Evolutionary conservation across 345 rosid genomes (phyloP), one percentile per base, ranked within the genome.

Genomic region (Bruguiera parviflora): DNA sequence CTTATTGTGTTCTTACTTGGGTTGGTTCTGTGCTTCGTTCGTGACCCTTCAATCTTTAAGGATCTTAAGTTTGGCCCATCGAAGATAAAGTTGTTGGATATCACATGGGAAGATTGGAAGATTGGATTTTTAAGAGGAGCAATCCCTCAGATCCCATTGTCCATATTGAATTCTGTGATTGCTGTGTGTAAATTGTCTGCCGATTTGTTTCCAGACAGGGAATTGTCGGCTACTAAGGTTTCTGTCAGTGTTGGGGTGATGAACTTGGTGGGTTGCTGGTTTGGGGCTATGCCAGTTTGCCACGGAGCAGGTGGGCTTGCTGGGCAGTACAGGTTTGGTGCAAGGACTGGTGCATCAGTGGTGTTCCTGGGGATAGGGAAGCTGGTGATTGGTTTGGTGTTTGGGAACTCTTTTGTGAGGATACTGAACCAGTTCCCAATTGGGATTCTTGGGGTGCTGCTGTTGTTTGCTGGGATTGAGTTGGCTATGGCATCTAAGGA

Each of bases 261-360:
- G 96, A 90, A 90, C 65, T 79, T 90, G 32, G 82, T 86, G 2
- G 94, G 96, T 0, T 90, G 96, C 73, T 88, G 92, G 96, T 90
- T 88, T 1, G 96, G 96, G 5, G 96, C 96, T 0, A 90, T 90
- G 96, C 94, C 96, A 1, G 92, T 88, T 9, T 90, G 96, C 65
- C 96, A 90, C 8, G 94, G 94, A 4, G 96, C 96, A 0, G 96
- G 94, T 2, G 96, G 96, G 37, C 75, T 90, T 62, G 96, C 96
- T 0, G 96, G 96, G 43, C 96, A 90, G 81, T 88, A 87, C 71
- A 75, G 92, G 77, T 90, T 90, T 21, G 96, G 94, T 0, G 96
- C 88, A 3, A 80, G 96, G 66, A 88, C 84, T 39, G 96, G 94
- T 8, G 74, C 82, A 63, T 83, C 96, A 0, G 94, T 90, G 65